These are phyloP conservation scores for Priceomyces fermenticarens DNA, from an alignment of 805 yeast genomes.

Conservation along the genomic window DNA sequence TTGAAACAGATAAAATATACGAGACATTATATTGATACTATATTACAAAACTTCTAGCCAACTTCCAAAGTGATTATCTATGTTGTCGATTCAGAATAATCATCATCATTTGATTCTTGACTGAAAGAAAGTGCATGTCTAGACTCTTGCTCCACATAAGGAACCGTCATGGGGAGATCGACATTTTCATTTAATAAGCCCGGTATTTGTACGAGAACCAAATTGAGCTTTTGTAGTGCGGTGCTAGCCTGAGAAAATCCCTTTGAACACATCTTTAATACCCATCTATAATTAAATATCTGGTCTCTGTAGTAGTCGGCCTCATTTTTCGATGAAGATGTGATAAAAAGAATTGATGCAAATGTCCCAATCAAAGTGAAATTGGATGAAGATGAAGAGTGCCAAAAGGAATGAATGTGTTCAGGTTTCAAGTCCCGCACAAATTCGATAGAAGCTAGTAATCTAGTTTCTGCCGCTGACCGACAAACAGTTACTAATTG, in stretches of 20 bases:
- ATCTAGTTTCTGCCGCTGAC: constrained; percentile 78
- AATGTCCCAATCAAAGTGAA: constrained; percentile 83
- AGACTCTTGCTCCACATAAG: constrained; percentile 18
- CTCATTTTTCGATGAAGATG: constrained; percentile 63
- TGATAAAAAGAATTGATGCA: constrained; percentile 75
- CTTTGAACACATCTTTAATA: constrained; percentile 67
- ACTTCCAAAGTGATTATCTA: too few relatives aligned
- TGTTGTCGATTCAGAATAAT: too few relatives aligned
- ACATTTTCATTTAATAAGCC: constrained; percentile 48
- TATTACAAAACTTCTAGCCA: too few relatives aligned
- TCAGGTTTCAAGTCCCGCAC: constrained; percentile 73
- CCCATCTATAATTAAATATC: constrained; percentile 73
- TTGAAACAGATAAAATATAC: too few relatives aligned
- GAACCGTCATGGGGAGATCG: constrained; percentile 35
- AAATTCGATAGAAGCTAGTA: constrained; percentile 79
- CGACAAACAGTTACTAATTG: constrained; percentile 61
- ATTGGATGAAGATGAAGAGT: constrained; percentile 73
- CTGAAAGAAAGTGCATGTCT: too few relatives aligned
- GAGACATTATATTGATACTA: too few relatives aligned
- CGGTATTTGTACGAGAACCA: constrained; percentile 72
- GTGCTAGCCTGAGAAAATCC: constrained; percentile 76
- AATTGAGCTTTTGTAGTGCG: constrained; percentile 70
- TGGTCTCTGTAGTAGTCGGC: constrained; percentile 61
- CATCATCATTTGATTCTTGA: too few relatives aligned
- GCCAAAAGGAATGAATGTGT: constrained; percentile 89